Percentiles rank a stretch among this genome's conserved stretches.
phyloP scores from a whole-genome alignment of 1,284 basidiomycete genomes.

The Apiotrichum gamsii region DNA sequence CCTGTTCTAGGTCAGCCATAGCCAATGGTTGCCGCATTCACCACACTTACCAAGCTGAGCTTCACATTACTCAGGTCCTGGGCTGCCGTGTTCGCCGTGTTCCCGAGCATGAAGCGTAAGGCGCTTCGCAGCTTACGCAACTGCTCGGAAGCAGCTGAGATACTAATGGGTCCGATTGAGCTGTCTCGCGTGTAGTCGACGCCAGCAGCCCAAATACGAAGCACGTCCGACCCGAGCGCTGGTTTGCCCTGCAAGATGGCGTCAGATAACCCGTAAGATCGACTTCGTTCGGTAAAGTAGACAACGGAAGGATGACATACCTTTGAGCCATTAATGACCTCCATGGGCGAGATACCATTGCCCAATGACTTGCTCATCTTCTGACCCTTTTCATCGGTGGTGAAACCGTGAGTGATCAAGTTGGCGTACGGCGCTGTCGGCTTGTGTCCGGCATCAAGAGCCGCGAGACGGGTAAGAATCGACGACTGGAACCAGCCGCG shows the following conservation, averaged over 20 bases:
- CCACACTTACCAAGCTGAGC: constrained; percentile 28
- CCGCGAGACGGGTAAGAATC: constrained; percentile 68
- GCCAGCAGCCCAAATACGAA: constrained; percentile 87
- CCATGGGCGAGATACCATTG: constrained; percentile 82
- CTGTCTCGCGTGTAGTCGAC: constrained; percentile 87
- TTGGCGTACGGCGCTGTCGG: constrained; percentile 61
- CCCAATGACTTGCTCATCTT: constrained; percentile 99
- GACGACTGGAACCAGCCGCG: constrained; percentile 99
- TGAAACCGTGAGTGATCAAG: constrained; percentile 94
- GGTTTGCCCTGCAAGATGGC: constrained; percentile 56
- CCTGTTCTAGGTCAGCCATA: constrained; percentile 51
- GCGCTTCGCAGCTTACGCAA: constrained; percentile 84
- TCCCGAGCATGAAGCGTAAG: constrained; percentile 82
- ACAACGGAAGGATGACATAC: constrained; percentile 51
- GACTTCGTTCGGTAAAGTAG: neutral
- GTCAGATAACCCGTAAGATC: neutral
- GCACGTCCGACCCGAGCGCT: constrained; percentile 76
- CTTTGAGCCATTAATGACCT: constrained; percentile 69
- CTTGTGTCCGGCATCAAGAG: constrained; percentile 6
- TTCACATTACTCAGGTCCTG: constrained; percentile 20
- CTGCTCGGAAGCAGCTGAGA: constrained; percentile 70
- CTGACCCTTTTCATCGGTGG: constrained; percentile 79
- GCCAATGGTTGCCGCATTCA: too few relatives aligned
- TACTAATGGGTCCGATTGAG: constrained; percentile 70
- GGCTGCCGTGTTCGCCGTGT: constrained; percentile 52